A percentile compares a stretch with the other conserved stretches of the same genome.
These are phyloP conservation scores for Xylariaceae sp. DNA, from an alignment of 2,329 filamentous ascomycete genomes.

Conservation along the genomic window DNA sequence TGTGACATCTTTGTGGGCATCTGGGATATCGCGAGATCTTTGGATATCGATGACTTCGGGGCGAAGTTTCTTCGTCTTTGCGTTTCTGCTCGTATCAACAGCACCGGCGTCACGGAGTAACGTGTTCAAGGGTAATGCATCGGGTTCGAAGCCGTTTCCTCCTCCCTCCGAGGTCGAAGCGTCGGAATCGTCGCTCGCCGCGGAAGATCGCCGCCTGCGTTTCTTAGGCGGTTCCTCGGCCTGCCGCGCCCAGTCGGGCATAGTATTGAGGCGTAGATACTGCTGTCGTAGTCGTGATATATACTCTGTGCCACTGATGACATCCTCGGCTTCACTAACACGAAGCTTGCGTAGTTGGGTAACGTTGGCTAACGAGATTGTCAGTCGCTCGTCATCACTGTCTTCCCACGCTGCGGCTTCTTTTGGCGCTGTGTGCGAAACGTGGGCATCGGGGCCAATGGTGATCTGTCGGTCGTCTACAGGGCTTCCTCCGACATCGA, in stretches of 20 bases:
- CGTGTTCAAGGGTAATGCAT: conserved; percentile 72
- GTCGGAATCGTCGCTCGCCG: conserved; percentile 37
- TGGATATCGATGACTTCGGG: conserved; percentile 91
- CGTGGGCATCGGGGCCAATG: conserved; percentile 21
- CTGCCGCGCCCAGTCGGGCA: conserved; percentile 59
- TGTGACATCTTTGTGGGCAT: conserved; percentile 74
- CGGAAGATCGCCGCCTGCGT: conserved; percentile 50
- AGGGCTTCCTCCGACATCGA: conserved; percentile 67
- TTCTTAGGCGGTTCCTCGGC: conserved; percentile 50
- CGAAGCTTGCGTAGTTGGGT: conserved; percentile 80
- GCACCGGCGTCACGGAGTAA: conserved; percentile 74
- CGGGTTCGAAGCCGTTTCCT: conserved; percentile 56
- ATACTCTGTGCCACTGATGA: conserved; percentile 86
- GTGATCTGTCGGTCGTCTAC: conserved; percentile 32
- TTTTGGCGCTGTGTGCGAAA: conserved; percentile 16
- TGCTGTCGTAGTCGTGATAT: conserved; percentile 75
- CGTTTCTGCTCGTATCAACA: conserved; percentile 53
- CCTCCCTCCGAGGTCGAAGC: conserved; percentile 26
- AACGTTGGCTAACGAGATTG: conserved; percentile 75
- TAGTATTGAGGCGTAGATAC: conserved; percentile 59
- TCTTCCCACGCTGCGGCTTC: conserved; percentile 78
- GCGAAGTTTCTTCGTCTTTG: conserved; percentile 69
- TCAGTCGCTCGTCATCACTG: conserved; percentile 88
- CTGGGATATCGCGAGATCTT: conserved; percentile 79
- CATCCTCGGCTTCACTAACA: conserved; percentile 75